A percentile compares a stretch with the other conserved stretches of the same genome.
phyloP scores from a whole-genome alignment of 495 filamentous ascomycete genomes.

The Penicillium simplicissimum region DNA sequence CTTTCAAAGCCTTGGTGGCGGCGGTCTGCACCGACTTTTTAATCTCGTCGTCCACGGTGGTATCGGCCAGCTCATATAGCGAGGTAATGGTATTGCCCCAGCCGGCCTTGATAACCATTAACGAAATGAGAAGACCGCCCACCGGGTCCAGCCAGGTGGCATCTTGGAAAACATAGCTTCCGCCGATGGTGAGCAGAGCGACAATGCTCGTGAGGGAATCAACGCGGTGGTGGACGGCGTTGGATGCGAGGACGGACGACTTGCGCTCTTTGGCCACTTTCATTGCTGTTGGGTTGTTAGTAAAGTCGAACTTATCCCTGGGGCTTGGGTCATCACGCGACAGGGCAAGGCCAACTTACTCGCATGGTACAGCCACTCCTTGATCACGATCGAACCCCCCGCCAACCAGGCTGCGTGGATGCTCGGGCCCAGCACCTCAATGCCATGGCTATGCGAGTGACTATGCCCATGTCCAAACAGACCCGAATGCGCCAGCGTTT shows the following conservation, averaged over 20 bases:
- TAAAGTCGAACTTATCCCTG: neutral
- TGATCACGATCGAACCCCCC: slow-evolving; percentile 83
- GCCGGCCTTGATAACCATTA: slow-evolving; percentile 90
- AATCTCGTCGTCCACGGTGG: slow-evolving; percentile 82
- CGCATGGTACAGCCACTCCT: slow-evolving; percentile 95
- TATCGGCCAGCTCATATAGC: slow-evolving; percentile 84
- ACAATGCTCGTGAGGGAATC: slow-evolving; percentile 94
- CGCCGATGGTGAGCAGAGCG: slow-evolving; percentile 81
- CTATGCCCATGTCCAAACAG: slow-evolving; percentile 54
- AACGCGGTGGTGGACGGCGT: slow-evolving; percentile 93
- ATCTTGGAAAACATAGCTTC: slow-evolving; percentile 80
- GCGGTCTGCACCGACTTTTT: slow-evolving; percentile 66
- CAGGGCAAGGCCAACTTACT: slow-evolving; percentile 62
- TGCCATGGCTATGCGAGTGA: slow-evolving; percentile 64
- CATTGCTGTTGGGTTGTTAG: slow-evolving; percentile 64
- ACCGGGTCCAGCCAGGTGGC: slow-evolving; percentile 94
- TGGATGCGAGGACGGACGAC: slow-evolving; percentile 93
- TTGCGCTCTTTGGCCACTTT: slow-evolving; percentile 94
- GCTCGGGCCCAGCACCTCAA: slow-evolving; percentile 66
- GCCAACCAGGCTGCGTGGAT: slow-evolving; percentile 95
- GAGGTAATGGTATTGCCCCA: slow-evolving; percentile 81
- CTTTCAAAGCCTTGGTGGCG: slow-evolving; percentile 57
- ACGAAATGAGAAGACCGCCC: slow-evolving; percentile 84
- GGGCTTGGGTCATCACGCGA: neutral
- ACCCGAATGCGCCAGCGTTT: slow-evolving; percentile 59